Percentiles rank a stretch among this genome's conserved stretches.
Conservation (phyloP, 345 rosid species). For the Clarkia xantiana region DNA sequence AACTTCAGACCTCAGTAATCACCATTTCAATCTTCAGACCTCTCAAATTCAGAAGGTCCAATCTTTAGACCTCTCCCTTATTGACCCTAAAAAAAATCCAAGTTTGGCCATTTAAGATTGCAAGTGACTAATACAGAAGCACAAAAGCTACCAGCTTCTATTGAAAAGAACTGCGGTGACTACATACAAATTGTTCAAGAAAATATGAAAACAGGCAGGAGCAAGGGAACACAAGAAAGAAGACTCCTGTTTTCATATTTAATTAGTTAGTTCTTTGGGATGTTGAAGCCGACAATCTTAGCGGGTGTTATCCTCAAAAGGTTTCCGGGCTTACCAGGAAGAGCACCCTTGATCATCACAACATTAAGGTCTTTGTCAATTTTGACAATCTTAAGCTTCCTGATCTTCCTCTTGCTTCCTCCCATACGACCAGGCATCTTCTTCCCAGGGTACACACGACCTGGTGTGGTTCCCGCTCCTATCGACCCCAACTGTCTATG, state of each 20-base stretch:
- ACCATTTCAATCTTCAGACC: too few relatives aligned
- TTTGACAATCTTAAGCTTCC: slow-evolving; percentile 76
- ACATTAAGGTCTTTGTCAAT: slow-evolving; percentile 66
- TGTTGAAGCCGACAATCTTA: slow-evolving; percentile 82
- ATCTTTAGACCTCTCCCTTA: too few relatives aligned
- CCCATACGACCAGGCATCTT: slow-evolving; percentile 99
- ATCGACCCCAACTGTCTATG: slow-evolving; percentile 82
- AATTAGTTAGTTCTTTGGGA: slow-evolving; percentile 81
- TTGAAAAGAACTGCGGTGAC: too few relatives aligned
- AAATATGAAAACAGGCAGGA: background rate
- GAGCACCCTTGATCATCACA: slow-evolving; percentile 82
- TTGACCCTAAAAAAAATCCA: too few relatives aligned
- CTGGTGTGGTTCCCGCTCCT: slow-evolving; percentile 90
- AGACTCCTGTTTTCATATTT: too few relatives aligned
- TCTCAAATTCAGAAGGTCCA: too few relatives aligned
- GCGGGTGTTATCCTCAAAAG: slow-evolving; percentile 76
- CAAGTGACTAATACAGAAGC: too few relatives aligned
- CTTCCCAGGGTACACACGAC: slow-evolving; percentile 86
- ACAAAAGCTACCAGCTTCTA: too few relatives aligned
- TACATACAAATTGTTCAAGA: too few relatives aligned
- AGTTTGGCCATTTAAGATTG: too few relatives aligned
- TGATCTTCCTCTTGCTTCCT: slow-evolving; percentile 60
- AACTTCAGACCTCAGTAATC: too few relatives aligned
- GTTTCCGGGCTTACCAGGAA: slow-evolving; percentile 91
- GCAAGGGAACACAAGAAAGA: background rate